Evolutionary conservation across 2,329 filamentous ascomycete species (phyloP).

Genomic region (Didymella segeticola): DNA sequence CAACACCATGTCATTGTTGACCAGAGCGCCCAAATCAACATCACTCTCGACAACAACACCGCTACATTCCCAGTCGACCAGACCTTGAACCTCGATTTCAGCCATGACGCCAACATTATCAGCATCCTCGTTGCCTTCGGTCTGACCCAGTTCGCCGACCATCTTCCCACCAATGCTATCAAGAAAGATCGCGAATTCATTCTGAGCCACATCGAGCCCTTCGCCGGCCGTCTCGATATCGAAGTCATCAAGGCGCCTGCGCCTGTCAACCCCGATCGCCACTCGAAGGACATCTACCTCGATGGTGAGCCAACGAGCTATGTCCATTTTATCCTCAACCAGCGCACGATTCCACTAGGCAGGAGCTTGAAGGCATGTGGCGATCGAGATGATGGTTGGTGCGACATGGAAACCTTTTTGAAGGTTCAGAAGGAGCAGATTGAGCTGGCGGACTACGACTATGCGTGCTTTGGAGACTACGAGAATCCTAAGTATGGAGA

Average conservation of each 20-base stretch:
- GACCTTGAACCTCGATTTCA: constrained; percentile 77
- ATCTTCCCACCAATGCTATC: constrained; percentile 63
- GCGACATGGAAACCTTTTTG: constrained; percentile 73
- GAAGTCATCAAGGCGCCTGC: constrained; percentile 73
- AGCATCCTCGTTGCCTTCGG: constrained; percentile 75
- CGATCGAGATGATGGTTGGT: constrained; percentile 75
- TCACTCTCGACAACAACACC: constrained; percentile 72
- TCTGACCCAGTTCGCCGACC: constrained; percentile 69
- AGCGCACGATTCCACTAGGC: constrained; percentile 74
- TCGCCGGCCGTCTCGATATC: constrained; percentile 75
- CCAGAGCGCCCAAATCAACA: constrained; percentile 60
- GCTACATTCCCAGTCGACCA: constrained; percentile 77
- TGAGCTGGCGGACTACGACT: constrained; percentile 66
- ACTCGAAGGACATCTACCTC: constrained; percentile 53
- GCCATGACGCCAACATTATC: constrained; percentile 77
- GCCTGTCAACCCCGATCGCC: constrained; percentile 56
- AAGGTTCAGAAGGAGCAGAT: constrained; percentile 66
- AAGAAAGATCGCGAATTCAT: constrained; percentile 66
- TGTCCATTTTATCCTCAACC: constrained; percentile 76
- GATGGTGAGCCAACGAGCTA: constrained; percentile 67
- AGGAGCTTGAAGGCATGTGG: constrained; percentile 71
- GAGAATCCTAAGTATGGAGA: constrained; percentile 56
- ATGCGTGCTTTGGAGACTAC: constrained; percentile 70
- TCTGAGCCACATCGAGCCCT: constrained; percentile 72
- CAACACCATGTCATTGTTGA: constrained; percentile 64